phyloP scores from a whole-genome alignment of 1,284 basidiomycete species.

The Mrakiaceae sp. region DNA sequence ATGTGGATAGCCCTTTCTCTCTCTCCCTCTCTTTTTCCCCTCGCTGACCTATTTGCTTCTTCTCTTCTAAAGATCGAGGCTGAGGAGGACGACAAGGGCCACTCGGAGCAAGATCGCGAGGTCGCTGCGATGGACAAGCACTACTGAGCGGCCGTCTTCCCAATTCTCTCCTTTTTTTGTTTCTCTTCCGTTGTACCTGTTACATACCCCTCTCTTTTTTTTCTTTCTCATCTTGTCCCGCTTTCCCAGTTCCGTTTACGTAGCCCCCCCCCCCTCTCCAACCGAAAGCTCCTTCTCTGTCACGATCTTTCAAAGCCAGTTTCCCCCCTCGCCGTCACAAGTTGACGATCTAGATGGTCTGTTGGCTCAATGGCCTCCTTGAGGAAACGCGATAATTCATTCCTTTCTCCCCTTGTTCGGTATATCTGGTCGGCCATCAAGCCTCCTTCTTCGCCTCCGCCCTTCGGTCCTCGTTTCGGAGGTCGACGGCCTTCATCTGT shows the following conservation, averaged over 20 bases:
- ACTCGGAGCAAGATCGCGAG: not conserved
- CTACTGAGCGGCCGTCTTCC: not conserved
- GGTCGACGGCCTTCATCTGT: conserved; percentile 9
- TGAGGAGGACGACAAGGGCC: not conserved
- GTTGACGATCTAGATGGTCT: no score
- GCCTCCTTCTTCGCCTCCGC: not conserved
- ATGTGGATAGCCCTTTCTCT: conserved; percentile 20
- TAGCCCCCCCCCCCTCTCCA: not conserved
- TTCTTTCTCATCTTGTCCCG: not conserved
- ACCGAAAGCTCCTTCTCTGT: not conserved
- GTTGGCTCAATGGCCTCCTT: no score
- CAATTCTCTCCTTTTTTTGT: not conserved
- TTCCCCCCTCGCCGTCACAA: not conserved
- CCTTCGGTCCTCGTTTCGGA: not conserved
- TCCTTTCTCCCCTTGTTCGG: not conserved
- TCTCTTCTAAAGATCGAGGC: not conserved
- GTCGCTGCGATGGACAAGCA: no score
- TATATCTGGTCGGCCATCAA: not conserved
- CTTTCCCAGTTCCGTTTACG: not conserved
- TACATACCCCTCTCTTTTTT: not conserved
- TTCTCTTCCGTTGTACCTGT: not conserved
- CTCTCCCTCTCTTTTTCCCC: not conserved
- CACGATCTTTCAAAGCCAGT: not conserved
- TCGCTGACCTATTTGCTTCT: not conserved
- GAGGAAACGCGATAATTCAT: no score